Percentiles rank a stretch among this genome's conserved stretches.
Conservation (phyloP, 1,284 basidiomycete species). For the Crepidotus sp. region DNA sequence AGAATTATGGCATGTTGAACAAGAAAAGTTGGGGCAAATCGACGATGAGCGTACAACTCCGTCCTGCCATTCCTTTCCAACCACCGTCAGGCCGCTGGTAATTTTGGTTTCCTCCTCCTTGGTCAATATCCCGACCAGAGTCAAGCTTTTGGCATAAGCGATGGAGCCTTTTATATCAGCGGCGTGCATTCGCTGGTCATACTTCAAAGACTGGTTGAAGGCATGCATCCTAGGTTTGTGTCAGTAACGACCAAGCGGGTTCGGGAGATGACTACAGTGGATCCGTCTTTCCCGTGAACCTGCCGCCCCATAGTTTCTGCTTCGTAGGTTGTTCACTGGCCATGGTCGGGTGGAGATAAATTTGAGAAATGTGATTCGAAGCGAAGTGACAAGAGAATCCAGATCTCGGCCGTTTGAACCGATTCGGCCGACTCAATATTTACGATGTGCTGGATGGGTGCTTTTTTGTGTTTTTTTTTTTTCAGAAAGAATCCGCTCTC, state of each 20-base stretch:
- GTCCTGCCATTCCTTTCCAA: conserved; percentile 80
- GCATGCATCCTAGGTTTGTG: conserved; percentile 73
- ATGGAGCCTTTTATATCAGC: conserved; percentile 93
- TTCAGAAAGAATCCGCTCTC: no score
- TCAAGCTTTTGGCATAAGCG: conserved; percentile 86
- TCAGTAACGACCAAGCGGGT: neutral
- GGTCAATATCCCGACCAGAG: conserved; percentile 73
- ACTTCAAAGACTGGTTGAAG: conserved; percentile 92
- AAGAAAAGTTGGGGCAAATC: neutral
- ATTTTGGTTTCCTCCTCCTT: conserved; percentile 70
- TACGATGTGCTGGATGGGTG: no score
- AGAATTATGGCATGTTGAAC: neutral
- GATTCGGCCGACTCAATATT: no score
- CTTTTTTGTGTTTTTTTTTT: no score
- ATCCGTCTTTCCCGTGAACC: conserved; percentile 84
- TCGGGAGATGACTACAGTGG: conserved; percentile 48
- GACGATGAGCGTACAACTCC: conserved; percentile 45
- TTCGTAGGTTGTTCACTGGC: conserved; percentile 52
- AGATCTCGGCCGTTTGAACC: no score
- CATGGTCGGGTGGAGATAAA: conserved; percentile 3
- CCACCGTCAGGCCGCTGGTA: conserved; percentile 66
- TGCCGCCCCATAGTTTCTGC: conserved; percentile 82
- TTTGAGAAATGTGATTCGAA: conserved; percentile 9
- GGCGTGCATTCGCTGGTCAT: conserved; percentile 89
- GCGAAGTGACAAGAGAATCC: no score